Percentiles rank a stretch among this genome's conserved stretches.
Conservation (phyloP, 2,329 filamentous ascomycete genomes). For the Pseudocercospora fijiensis region DNA sequence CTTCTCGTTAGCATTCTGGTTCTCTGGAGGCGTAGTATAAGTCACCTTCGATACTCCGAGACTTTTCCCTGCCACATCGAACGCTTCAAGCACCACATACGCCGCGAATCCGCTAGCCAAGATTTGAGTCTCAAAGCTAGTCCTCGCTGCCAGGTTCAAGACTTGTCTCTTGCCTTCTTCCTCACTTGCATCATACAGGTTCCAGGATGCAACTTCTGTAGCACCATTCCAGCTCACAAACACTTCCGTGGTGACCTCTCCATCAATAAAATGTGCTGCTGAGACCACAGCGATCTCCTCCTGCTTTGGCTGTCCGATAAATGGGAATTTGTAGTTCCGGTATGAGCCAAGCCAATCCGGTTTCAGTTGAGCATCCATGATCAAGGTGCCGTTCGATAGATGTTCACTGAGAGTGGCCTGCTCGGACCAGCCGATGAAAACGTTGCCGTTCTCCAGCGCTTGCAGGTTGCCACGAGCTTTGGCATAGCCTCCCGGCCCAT, state of each 20-base stretch:
- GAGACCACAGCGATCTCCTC: conserved; percentile 1
- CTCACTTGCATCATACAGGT: conserved; percentile 26
- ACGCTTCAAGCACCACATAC: not conserved
- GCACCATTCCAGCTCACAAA: conserved; percentile 55
- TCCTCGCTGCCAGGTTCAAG: not conserved
- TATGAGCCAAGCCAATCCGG: conserved; percentile 46
- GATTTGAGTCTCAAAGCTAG: not conserved
- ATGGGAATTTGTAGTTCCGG: conserved; percentile 51
- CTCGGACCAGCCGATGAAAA: conserved; percentile 52
- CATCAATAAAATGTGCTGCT: not conserved
- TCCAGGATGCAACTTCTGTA: conserved; percentile 43
- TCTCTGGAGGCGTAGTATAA: not conserved
- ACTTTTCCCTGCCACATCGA: not conserved
- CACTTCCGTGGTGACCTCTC: conserved; percentile 26
- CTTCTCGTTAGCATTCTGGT: not conserved
- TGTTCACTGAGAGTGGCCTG: conserved; percentile 38
- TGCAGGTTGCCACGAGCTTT: conserved; percentile 39
- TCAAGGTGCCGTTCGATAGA: conserved; percentile 45
- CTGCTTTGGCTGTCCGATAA: conserved; percentile 37
- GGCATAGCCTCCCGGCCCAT: conserved; percentile 42
- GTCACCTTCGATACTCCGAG: not conserved
- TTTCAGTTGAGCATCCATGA: conserved; percentile 48
- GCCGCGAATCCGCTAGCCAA: not conserved
- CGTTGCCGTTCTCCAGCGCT: conserved; percentile 52
- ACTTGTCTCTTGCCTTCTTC: not conserved